Conservation (phyloP, 768 basidiomycete species). For the Leccinum subgranulosum region DNA sequence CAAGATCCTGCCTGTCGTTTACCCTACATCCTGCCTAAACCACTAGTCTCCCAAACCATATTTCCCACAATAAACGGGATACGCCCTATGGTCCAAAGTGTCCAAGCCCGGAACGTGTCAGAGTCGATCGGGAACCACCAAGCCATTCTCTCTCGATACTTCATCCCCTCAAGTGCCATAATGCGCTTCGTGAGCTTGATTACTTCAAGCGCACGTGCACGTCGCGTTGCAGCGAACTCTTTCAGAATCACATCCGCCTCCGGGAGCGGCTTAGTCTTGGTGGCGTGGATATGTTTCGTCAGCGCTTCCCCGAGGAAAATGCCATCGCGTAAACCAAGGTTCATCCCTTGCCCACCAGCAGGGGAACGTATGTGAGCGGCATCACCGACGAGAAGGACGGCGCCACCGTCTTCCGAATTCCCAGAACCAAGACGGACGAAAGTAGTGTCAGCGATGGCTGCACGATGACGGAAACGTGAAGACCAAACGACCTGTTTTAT, state of each 20-base stretch:
- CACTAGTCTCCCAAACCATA: conserved; percentile 23
- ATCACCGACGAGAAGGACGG: conserved; percentile 37
- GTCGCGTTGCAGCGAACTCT: conserved; percentile 36
- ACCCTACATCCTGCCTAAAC: conserved; percentile 16
- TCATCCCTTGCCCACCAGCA: conserved; percentile 56
- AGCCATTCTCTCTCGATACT: conserved; percentile 10
- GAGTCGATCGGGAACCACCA: conserved; percentile 29
- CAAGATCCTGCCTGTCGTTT: neutral
- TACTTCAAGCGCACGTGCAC: conserved; percentile 39
- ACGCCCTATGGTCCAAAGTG: conserved; percentile 19
- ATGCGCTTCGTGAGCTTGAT: conserved; percentile 41
- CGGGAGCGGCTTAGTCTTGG: conserved; percentile 1
- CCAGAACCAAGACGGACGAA: conserved; percentile 30
- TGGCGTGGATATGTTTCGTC: conserved; percentile 30
- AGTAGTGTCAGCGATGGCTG: conserved; percentile 40
- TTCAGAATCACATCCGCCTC: conserved; percentile 32
- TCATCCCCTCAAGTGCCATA: conserved; percentile 22
- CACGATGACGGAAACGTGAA: conserved; percentile 44
- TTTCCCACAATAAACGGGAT: conserved; percentile 14
- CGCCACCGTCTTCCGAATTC: conserved; percentile 10
- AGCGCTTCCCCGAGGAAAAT: conserved; percentile 45
- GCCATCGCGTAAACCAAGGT: conserved; percentile 52
- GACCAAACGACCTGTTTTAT: conserved; percentile 43
- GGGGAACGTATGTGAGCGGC: conserved; percentile 55
- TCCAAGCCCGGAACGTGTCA: conserved; percentile 24